A percentile compares a stretch with the other conserved stretches of the same genome.
phyloP scores from a whole-genome alignment of 2,329 filamentous ascomycete species.

The Cordyceps farinosa region DNA sequence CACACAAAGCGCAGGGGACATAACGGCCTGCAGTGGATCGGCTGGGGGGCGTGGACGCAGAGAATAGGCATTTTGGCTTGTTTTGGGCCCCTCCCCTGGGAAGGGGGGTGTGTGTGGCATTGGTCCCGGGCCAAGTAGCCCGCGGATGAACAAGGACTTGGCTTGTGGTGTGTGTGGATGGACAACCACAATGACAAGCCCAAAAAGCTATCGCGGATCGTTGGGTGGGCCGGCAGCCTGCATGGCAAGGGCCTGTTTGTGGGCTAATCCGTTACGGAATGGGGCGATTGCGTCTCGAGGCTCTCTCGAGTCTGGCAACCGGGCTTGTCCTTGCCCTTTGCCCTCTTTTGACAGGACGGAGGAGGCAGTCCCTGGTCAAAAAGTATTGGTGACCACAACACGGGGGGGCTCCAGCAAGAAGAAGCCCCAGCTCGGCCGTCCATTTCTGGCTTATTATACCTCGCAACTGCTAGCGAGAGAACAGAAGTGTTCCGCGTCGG shows the following conservation, averaged over 20 bases:
- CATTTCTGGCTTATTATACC: not conserved
- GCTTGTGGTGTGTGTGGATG: conserved; percentile 18
- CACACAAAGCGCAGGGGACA: not conserved
- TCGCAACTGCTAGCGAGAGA: not conserved
- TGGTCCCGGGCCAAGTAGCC: conserved; percentile 1
- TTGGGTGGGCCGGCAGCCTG: conserved; percentile 23
- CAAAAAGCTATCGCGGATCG: conserved; percentile 23
- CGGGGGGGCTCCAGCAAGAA: not conserved
- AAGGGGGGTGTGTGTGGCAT: too few relatives aligned
- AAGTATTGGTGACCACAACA: too few relatives aligned
- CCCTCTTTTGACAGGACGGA: not conserved
- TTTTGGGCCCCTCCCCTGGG: too few relatives aligned
- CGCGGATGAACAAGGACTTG: conserved; percentile 21
- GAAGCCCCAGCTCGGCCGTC: not conserved
- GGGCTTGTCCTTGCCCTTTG: not conserved
- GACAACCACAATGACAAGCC: conserved; percentile 18
- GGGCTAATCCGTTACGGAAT: conserved; percentile 21
- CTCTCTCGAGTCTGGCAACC: not conserved
- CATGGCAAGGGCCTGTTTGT: conserved; percentile 21
- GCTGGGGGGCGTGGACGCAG: not conserved
- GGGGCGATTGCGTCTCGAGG: conserved; percentile 17
- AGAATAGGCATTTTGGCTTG: too few relatives aligned
- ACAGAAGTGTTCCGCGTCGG: not conserved
- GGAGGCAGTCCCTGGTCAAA: not conserved
- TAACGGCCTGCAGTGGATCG: conserved; percentile 1